A percentile compares a stretch with the other conserved stretches of the same genome.
Conservation (phyloP, 768 basidiomycete genomes). For the Mycena latifolia region DNA sequence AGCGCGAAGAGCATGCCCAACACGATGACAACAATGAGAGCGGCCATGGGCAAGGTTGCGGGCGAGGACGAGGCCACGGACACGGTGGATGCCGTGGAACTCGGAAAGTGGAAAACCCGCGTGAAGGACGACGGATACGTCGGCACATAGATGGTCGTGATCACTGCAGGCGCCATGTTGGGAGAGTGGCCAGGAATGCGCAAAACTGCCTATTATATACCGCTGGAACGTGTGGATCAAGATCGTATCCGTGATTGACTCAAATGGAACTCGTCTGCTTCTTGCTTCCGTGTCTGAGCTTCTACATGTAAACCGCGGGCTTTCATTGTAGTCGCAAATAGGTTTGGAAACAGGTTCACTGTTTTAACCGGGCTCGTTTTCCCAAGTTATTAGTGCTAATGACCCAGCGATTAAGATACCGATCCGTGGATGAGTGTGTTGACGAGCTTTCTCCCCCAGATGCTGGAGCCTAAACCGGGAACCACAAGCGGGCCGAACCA, state of each 20-base stretch:
- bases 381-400: too few relatives aligned
- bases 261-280: background rate
- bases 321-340: too few relatives aligned
- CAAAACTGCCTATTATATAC: background rate
- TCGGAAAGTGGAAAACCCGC: slow-evolving; percentile 13
- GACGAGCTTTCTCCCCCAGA: too few relatives aligned
- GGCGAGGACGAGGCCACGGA: background rate
- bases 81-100: background rate
- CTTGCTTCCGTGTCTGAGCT: background rate
- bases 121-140: background rate
- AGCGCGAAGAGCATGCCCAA: slow-evolving; percentile 14
- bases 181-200: background rate
- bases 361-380: too few relatives aligned
- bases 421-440: too few relatives aligned
- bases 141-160: background rate
- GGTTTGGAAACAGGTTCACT: too few relatives aligned
- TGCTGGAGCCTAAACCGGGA: too few relatives aligned
- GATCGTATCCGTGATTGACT: slow-evolving; percentile 7
- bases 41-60: background rate
- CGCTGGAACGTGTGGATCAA: background rate
- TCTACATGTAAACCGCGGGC: too few relatives aligned
- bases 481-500: too few relatives aligned
- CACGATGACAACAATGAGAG: slow-evolving; percentile 14
- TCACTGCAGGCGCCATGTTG: slow-evolving; percentile 6
- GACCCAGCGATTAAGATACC: too few relatives aligned